These are phyloP conservation scores for Arthroderma uncinatum DNA, from an alignment of 2,329 filamentous ascomycete genomes.

Conservation along the genomic window DNA sequence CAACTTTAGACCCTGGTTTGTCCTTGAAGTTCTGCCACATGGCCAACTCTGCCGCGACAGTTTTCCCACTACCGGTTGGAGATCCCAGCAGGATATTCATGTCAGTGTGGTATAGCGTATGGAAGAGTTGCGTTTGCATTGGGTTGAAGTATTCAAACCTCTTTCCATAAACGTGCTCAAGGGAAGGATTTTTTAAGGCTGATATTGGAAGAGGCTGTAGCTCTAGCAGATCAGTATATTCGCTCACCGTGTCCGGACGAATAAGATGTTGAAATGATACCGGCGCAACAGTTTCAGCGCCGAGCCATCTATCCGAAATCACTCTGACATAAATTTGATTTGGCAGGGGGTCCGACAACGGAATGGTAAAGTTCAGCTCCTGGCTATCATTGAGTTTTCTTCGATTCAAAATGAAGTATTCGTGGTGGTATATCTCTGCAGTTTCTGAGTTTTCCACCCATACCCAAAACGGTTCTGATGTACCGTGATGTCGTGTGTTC, in stretches of 20 bases:
- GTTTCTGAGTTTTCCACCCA: slow-evolving; percentile 99
- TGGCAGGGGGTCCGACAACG: slow-evolving; percentile 80
- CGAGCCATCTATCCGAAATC: slow-evolving; percentile 91
- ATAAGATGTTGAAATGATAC: slow-evolving; percentile 98
- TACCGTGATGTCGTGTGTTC: slow-evolving; percentile 89
- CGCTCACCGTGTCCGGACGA: slow-evolving; percentile 89
- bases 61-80: slow-evolving; percentile 94
- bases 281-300: slow-evolving; percentile 86
- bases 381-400: slow-evolving; percentile 92
- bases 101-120: slow-evolving; percentile 83
- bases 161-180: slow-evolving; percentile 80
- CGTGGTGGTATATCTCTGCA: slow-evolving; percentile 93
- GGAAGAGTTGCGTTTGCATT: slow-evolving; percentile 98
- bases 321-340: slow-evolving; percentile 93
- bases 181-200: slow-evolving; percentile 71
- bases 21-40: slow-evolving; percentile 99
- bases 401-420: slow-evolving; percentile 86
- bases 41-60: slow-evolving; percentile 84
- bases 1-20: slow-evolving; percentile 87
- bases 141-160: slow-evolving; percentile 96
- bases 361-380: slow-evolving; percentile 95
- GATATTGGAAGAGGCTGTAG: slow-evolving; percentile 79
- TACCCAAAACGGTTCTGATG: slow-evolving; percentile 92
- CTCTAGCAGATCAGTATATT: slow-evolving; percentile 89
- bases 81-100: slow-evolving; percentile 91